A percentile compares a stretch with the other conserved stretches of the same genome.
Evolutionary conservation across 2,329 filamentous ascomycete genomes (phyloP).

Genomic region (Colletotrichum truncatum): DNA sequence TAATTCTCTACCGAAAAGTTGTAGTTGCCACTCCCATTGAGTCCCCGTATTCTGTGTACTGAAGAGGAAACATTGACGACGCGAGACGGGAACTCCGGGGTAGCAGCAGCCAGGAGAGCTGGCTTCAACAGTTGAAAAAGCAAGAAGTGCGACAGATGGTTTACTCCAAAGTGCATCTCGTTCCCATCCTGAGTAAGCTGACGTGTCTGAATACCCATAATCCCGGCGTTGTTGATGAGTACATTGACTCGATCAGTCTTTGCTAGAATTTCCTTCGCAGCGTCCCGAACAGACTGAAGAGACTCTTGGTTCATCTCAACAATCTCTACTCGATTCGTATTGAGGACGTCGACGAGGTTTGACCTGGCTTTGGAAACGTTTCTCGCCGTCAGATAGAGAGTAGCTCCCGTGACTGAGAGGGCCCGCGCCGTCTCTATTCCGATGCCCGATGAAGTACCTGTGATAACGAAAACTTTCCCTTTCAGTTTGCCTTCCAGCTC

Average conservation of each 20-base stretch:
- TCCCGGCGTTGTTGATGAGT: constrained; percentile 53
- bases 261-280: constrained; percentile 41
- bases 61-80: constrained; percentile 55
- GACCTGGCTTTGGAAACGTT: constrained; percentile 43
- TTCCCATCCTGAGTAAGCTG: constrained; percentile 33
- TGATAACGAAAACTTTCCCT: constrained; percentile 48
- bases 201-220: constrained; percentile 42
- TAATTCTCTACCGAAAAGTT: constrained; percentile 36
- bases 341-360: constrained; percentile 35
- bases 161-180: constrained; percentile 37
- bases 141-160: constrained; percentile 39
- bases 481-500: constrained; percentile 34
- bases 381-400: constrained; percentile 45
- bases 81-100: constrained; percentile 50
- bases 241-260: constrained; percentile 46
- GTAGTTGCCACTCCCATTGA: constrained; percentile 45
- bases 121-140: constrained; percentile 39
- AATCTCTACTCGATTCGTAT: constrained; percentile 6
- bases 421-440: constrained; percentile 50
- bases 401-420: constrained; percentile 46
- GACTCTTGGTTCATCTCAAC: constrained; percentile 23
- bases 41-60: constrained; percentile 45
- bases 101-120: background rate
- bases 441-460: constrained; percentile 47
- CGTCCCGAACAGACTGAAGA: constrained; percentile 33